A percentile compares a stretch with the other conserved stretches of the same genome.
Evolutionary conservation across 305 asterid genomes (phyloP).

Genomic region (Lippia alba): DNA sequence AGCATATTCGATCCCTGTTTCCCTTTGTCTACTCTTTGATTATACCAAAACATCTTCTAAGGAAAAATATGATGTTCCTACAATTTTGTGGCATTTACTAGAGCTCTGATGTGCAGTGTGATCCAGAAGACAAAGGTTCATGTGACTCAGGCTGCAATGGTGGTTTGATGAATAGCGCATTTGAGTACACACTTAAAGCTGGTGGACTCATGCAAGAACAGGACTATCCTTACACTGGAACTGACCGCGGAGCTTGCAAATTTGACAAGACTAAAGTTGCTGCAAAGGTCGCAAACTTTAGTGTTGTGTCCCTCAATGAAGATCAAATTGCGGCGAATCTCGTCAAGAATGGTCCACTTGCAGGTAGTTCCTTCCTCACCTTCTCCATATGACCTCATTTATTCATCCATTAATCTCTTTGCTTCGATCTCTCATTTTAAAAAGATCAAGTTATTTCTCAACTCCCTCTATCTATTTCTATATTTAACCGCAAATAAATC

Average conservation of each 20-base stretch:
- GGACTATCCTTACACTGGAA: constrained; percentile 87
- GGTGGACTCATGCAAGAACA: constrained; percentile 94
- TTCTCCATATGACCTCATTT: constrained; percentile 8
- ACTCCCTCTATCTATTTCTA: constrained; percentile 10
- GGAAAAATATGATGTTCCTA: background rate
- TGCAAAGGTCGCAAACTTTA: constrained; percentile 88
- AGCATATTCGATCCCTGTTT: background rate
- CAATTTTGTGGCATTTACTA: constrained; percentile 4
- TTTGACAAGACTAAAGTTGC: constrained; percentile 79
- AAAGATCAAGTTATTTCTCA: too few species aligned
- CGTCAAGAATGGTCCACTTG: constrained; percentile 91
- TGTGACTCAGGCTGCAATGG: constrained; percentile 92
- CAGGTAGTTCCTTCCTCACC: constrained; percentile 55
- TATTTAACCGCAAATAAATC: background rate
- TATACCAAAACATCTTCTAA: background rate
- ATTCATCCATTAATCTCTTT: background rate
- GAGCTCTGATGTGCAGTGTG: constrained; percentile 62
- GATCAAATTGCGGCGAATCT: constrained; percentile 95
- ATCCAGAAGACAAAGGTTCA: constrained; percentile 75
- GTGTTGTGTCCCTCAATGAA: constrained; percentile 82
- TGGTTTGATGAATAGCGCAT: constrained; percentile 92
- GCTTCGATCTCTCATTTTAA: background rate
- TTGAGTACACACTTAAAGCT: constrained; percentile 79
- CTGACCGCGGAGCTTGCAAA: constrained; percentile 75
- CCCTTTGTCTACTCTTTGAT: background rate